A percentile compares a stretch with the other conserved stretches of the same genome.
Conservation (phyloP, 2,329 filamentous ascomycete genomes). For the Bipolaris zeicola region DNA sequence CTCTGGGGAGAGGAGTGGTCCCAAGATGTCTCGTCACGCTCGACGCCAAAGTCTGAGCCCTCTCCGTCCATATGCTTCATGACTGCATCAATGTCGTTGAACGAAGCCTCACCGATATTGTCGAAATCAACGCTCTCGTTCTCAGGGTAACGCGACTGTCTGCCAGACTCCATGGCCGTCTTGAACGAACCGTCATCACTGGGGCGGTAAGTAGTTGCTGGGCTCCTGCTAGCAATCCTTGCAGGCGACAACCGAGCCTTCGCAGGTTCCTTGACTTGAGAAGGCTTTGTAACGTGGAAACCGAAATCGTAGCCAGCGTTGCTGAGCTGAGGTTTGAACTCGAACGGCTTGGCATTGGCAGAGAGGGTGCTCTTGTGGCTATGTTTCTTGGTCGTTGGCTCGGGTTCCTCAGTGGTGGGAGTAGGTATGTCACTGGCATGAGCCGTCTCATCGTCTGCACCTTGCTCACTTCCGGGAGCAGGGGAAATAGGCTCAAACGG, state of each 20-base stretch:
- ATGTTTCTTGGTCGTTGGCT: slow-evolving; percentile 34
- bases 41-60: slow-evolving; percentile 75
- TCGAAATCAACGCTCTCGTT: slow-evolving; percentile 47
- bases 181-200: slow-evolving; percentile 49
- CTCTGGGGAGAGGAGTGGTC: slow-evolving; percentile 42
- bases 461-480: slow-evolving; percentile 11
- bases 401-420: slow-evolving; percentile 37
- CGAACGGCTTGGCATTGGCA: slow-evolving; percentile 73
- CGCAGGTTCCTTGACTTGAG: slow-evolving; percentile 33
- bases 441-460: slow-evolving; percentile 31
- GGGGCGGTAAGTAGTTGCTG: slow-evolving; percentile 48
- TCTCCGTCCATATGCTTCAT: slow-evolving; percentile 83
- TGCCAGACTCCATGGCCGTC: slow-evolving; percentile 44
- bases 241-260: slow-evolving; percentile 26
- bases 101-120: slow-evolving; percentile 55
- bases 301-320: slow-evolving; percentile 45
- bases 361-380: slow-evolving; percentile 63
- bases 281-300: slow-evolving; percentile 48
- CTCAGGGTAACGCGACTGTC: slow-evolving; percentile 42
- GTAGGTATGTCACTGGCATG: slow-evolving; percentile 38
- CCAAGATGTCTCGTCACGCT: slow-evolving; percentile 61
- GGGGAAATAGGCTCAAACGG: slow-evolving; percentile 17
- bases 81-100: slow-evolving; percentile 88
- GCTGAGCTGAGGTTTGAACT: slow-evolving; percentile 47
- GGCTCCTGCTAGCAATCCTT: slow-evolving; percentile 41